Evolutionary conservation across 805 yeast species (phyloP).

Genomic region (Kodamaea kaohsiungensis): DNA sequence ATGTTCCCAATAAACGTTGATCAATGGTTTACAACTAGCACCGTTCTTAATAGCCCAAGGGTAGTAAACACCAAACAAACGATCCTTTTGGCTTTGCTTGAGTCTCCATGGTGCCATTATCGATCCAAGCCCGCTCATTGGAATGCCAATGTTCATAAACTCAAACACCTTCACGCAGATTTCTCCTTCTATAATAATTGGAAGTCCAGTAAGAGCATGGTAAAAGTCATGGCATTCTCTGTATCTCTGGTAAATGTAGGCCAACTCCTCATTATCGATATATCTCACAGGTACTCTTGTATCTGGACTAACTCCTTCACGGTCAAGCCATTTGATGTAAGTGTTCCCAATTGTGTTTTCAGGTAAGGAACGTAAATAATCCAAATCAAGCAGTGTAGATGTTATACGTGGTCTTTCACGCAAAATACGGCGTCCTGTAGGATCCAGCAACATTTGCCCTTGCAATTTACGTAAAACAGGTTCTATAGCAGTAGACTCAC

Average conservation of each 20-base stretch:
- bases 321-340: conserved; percentile 79
- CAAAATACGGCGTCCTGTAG: conserved; percentile 74
- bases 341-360: conserved; percentile 72
- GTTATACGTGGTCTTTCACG: conserved; percentile 84
- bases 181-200: conserved; percentile 95
- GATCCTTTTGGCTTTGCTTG: conserved; percentile 57
- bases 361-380: conserved; percentile 59
- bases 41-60: conserved; percentile 89
- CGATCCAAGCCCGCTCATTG: conserved; percentile 94
- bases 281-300: conserved; percentile 86
- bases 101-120: conserved; percentile 84
- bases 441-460: conserved; percentile 71
- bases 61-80: conserved; percentile 68
- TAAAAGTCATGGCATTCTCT: conserved; percentile 97
- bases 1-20: conserved; percentile 92
- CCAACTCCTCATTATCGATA: conserved; percentile 86
- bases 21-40: conserved; percentile 67
- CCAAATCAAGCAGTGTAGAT: conserved; percentile 65
- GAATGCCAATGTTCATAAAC: conserved; percentile 87
- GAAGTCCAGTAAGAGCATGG: conserved; percentile 88
- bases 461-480: conserved; percentile 63
- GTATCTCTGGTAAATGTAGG: conserved; percentile 90
- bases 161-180: conserved; percentile 91
- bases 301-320: conserved; percentile 91
- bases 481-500: conserved; percentile 86